Conservation (phyloP, 2,329 filamentous ascomycete genomes). For the Cercospora zeae-maydis region DNA sequence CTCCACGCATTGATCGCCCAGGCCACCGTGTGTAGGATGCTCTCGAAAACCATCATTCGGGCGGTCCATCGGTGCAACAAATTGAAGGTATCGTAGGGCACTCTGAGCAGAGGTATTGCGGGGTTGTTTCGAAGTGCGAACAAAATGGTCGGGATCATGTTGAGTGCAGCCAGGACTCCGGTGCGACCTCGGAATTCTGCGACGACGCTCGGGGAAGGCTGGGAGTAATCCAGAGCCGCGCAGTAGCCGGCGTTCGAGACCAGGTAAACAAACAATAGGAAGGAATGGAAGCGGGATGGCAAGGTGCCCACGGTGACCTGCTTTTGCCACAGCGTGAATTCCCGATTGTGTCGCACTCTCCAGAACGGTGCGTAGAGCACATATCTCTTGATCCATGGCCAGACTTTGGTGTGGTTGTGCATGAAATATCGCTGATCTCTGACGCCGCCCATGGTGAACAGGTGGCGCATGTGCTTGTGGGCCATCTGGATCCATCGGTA, state of each 20-base stretch:
- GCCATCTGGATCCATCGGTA: conserved; percentile 44
- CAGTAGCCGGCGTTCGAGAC: conserved; percentile 74
- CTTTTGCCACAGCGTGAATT: conserved; percentile 39
- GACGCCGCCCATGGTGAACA: conserved; percentile 44
- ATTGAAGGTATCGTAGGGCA: conserved; percentile 97
- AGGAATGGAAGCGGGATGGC: conserved; percentile 71
- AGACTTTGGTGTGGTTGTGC: conserved; percentile 43
- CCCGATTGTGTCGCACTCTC: conserved; percentile 69
- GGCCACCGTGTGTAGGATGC: conserved; percentile 65
- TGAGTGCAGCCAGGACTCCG: conserved; percentile 78
- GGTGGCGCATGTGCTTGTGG: conserved; percentile 45
- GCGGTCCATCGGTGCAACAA: conserved; percentile 81
- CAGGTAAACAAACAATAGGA: conserved; percentile 66
- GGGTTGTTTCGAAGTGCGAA: conserved; percentile 92
- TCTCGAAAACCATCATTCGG: conserved; percentile 65
- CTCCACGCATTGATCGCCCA: conserved; percentile 66
- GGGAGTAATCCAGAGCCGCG: conserved; percentile 58
- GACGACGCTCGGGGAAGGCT: conserved; percentile 51
- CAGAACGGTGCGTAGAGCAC: conserved; percentile 68
- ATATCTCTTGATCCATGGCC: conserved; percentile 62
- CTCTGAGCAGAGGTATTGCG: conserved; percentile 72
- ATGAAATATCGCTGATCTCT: conserved; percentile 46
- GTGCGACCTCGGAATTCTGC: conserved; percentile 83
- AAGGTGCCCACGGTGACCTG: conserved; percentile 67
- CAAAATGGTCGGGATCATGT: conserved; percentile 85